Evolutionary conservation across 2,329 filamentous ascomycete species (phyloP), one percentile per base, ranked within the genome.

Genomic region (Dothideomycetes sp.): DNA sequence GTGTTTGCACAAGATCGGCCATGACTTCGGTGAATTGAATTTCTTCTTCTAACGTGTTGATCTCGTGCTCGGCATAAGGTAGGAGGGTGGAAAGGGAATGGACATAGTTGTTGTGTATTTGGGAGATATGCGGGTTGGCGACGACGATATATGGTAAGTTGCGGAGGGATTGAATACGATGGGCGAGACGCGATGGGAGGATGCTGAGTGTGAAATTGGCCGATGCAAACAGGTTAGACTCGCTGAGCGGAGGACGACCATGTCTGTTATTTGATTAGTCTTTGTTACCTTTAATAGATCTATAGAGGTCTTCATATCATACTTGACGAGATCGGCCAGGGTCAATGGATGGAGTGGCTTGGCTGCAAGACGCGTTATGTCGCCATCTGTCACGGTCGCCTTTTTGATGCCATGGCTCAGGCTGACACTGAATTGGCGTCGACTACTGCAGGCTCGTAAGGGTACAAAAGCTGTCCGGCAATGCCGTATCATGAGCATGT

Each of bases 121-220:
- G 81, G 18, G 81, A 84, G 50, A 98, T 87, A 58, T 95, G 86
- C 1, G 87, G 85, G 58, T 98, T 96, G n/a, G 89, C 88, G 18
- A 98, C 91, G 40, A 98, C 89, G 48, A 98, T 96, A 62, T 89
- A 98, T 0, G 91, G 91, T 7, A 98, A 76, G 57, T 94, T 94
- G 47, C 88, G 81, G 14, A 98, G 70, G 32, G 87, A 86, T 59
- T 94, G 84, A 48, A 98, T 94, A 41, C 91, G 85, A 58, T 93
- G 86, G 18, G 91, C 91, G 18, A 98, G 79, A 29, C 91, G 85
- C 36, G 91, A 84, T 11, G 91, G 91, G 8, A 96, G 79, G 38
- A 95, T 82, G 19, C 81, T 84, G 49, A 96, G 81, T 10, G 91
- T 94, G 65, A 96, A 96, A 66, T 95, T 94, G 46, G 91, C 91